Conservation (phyloP, 139 green algal genomes). For the Chlorella vulgaris region DNA sequence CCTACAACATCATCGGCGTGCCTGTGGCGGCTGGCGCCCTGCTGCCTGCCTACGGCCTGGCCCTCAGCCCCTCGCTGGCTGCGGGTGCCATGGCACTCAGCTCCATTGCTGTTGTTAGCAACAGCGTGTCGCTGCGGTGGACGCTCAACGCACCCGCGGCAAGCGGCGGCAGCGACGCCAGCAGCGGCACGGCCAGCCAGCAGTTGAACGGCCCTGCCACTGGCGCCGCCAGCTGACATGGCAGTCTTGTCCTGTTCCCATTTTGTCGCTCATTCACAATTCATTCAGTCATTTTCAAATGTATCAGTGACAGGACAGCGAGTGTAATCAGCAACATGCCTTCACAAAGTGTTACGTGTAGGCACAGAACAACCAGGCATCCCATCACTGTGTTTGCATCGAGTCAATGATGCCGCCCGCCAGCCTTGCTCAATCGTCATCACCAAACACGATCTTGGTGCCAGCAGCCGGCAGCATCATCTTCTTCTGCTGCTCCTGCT, state of each 20-base stretch:
- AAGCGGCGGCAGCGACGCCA: not conserved
- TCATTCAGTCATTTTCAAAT: too few relatives aligned
- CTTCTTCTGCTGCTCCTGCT: constrained; percentile 15
- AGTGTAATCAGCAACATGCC: too few relatives aligned
- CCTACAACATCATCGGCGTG: constrained; percentile 94
- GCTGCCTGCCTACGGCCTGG: constrained; percentile 79
- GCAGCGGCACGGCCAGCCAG: not conserved
- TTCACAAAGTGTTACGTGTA: too few relatives aligned
- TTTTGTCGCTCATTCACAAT: too few relatives aligned
- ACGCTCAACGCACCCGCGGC: not conserved
- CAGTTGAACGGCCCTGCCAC: not conserved
- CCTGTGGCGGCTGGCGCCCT: constrained; percentile 88
- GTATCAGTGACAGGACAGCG: too few relatives aligned
- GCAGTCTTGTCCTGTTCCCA: not conserved
- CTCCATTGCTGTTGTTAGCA: constrained; percentile 89
- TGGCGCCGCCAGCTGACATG: not conserved
- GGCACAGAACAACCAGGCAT: too few relatives aligned
- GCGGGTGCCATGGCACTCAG: constrained; percentile 92
- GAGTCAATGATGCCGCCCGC: too few relatives aligned
- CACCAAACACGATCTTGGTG: constrained; percentile 39
- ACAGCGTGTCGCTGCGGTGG: constrained; percentile 56
- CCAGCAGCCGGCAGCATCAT: constrained; percentile 16
- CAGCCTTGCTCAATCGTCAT: constrained; percentile 10
- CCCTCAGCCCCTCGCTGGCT: constrained; percentile 82
- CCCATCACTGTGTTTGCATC: too few relatives aligned